phyloP scores from a whole-genome alignment of 768 basidiomycete species.

The Rubroboletus satanas region DNA sequence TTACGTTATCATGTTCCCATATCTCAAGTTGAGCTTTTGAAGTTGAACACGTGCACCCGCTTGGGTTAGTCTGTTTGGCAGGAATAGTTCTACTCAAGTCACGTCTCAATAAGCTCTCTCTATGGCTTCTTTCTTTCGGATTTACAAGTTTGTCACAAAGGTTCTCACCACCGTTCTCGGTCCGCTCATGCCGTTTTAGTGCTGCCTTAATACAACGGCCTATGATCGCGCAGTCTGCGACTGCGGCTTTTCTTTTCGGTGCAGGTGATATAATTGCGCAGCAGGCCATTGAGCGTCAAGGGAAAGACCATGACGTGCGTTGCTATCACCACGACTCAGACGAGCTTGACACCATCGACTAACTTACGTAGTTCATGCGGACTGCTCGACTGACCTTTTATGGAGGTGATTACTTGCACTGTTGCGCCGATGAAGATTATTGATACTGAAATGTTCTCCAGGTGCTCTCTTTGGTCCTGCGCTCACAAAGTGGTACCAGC shows the following conservation, averaged over 20 bases:
- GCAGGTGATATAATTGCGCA: constrained; percentile 82
- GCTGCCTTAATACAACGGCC: constrained; percentile 58
- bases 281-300: constrained; percentile 73
- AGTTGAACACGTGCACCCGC: neutral
- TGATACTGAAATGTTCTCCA: constrained; percentile 13
- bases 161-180: neutral
- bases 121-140: constrained; percentile 44
- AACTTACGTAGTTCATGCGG: constrained; percentile 42
- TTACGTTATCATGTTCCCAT: neutral
- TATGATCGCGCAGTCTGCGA: constrained; percentile 54
- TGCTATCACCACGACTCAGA: neutral
- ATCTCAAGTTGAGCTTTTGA: neutral
- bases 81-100: neutral
- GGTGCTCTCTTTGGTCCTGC: constrained; percentile 77
- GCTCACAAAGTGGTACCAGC: constrained; percentile 77
- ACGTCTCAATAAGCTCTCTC: neutral
- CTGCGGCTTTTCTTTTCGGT: constrained; percentile 67
- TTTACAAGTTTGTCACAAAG: constrained; percentile 38
- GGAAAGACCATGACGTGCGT: constrained; percentile 72
- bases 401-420: constrained; percentile 47
- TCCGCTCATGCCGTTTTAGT: constrained; percentile 34
- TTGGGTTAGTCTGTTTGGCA: neutral
- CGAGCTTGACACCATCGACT: neutral
- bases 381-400: constrained; percentile 68
- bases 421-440: neutral